A percentile compares a stretch with the other conserved stretches of the same genome.
phyloP scores from a whole-genome alignment of 495 filamentous ascomycete species.

The Aspergillus heteromorphus region DNA sequence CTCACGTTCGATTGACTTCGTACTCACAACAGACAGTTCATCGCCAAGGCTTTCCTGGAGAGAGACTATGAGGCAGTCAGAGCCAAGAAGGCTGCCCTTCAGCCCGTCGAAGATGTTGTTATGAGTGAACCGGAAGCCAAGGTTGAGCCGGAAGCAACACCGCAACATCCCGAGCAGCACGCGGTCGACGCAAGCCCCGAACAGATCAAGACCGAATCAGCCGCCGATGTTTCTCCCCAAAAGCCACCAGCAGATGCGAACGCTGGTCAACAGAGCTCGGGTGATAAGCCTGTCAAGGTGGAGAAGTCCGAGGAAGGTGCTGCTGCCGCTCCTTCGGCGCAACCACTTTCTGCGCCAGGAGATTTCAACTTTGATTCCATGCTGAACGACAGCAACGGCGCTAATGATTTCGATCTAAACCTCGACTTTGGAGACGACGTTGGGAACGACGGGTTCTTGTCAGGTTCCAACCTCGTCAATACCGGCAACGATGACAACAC shows the following conservation, averaged over 20 bases:
- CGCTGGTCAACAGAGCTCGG: slow-evolving; percentile 7
- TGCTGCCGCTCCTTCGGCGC: slow-evolving; percentile 10
- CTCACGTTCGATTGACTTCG: not conserved
- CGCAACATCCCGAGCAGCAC: slow-evolving; percentile 10
- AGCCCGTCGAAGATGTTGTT: slow-evolving; percentile 25
- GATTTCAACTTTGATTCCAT: slow-evolving; percentile 39
- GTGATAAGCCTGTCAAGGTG: slow-evolving; percentile 19
- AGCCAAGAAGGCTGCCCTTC: slow-evolving; percentile 28
- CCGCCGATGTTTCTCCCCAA: slow-evolving; percentile 8
- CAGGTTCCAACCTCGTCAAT: slow-evolving; percentile 29
- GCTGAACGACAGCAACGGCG: slow-evolving; percentile 27
- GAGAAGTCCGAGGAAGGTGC: slow-evolving; percentile 18
- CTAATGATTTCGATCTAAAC: slow-evolving; percentile 42
- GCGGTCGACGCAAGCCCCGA: slow-evolving; percentile 9
- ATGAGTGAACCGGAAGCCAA: slow-evolving; percentile 26
- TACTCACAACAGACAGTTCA: slow-evolving; percentile 31
- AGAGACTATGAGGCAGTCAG: slow-evolving; percentile 39
- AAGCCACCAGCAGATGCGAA: slow-evolving; percentile 14
- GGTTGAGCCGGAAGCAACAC: slow-evolving; percentile 12
- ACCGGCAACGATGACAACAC: slow-evolving; percentile 11
- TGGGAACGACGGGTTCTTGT: slow-evolving; percentile 40
- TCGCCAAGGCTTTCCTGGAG: slow-evolving; percentile 43
- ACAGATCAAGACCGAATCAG: slow-evolving; percentile 13
- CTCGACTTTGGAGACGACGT: slow-evolving; percentile 42
- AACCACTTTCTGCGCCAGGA: slow-evolving; percentile 19